phyloP scores from a whole-genome alignment of 176 grass and related monocot species.

The Otatea glauca region DNA sequence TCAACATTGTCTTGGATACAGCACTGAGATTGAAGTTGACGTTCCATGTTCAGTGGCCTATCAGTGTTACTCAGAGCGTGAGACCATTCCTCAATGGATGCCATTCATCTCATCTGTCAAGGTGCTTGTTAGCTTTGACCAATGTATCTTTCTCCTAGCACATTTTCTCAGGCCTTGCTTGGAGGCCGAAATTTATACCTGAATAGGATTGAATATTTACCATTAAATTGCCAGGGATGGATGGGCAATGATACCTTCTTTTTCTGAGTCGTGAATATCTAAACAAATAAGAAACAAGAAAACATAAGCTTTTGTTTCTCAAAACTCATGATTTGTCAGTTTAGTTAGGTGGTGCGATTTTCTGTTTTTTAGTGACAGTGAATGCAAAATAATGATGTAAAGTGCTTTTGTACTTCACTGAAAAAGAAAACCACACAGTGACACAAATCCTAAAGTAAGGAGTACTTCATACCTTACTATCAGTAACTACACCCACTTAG shows the following conservation, averaged over 20 bases:
- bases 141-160: background rate
- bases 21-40: conserved; percentile 79
- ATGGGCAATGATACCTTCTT: background rate
- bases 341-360: background rate
- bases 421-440: background rate
- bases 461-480: background rate
- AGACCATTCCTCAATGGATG: conserved; percentile 96
- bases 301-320: background rate
- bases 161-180: background rate
- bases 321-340: background rate
- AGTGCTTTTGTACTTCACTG: background rate
- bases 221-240: background rate
- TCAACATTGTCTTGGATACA: conserved; percentile 51
- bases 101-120: conserved; percentile 95
- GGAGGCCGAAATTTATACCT: background rate
- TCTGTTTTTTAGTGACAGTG: background rate
- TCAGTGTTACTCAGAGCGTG: conserved; percentile 88
- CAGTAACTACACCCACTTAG: background rate
- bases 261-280: background rate
- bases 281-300: background rate
- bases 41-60: conserved; percentile 92
- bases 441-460: background rate
- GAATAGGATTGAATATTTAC: background rate
- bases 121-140: conserved; percentile 46
- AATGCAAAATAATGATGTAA: background rate